A percentile compares a stretch with the other conserved stretches of the same genome.
Evolutionary conservation across 1,284 basidiomycete genomes (phyloP).

Genomic region (Naganishia sp.): DNA sequence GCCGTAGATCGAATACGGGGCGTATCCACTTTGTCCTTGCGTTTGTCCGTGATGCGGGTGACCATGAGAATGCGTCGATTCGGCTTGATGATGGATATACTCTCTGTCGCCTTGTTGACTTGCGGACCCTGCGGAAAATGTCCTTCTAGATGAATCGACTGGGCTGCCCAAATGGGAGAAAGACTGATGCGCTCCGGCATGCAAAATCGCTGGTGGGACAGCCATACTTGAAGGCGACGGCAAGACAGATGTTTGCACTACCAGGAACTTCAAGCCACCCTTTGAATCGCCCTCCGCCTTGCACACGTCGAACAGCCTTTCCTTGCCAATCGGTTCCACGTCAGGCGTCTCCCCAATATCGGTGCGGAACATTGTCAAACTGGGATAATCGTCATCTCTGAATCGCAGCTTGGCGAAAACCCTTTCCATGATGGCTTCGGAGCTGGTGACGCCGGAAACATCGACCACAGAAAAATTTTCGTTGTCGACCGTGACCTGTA

Average conservation of each 20-base stretch:
- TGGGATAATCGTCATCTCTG: slow-evolving; percentile 73
- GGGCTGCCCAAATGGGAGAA: slow-evolving; percentile 24
- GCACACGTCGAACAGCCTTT: slow-evolving; percentile 71
- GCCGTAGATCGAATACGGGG: not conserved
- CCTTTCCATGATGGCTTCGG: slow-evolving; percentile 75
- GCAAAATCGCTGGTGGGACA: slow-evolving; percentile 42
- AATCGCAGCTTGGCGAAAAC: slow-evolving; percentile 85
- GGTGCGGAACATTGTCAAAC: slow-evolving; percentile 78
- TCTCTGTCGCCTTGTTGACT: slow-evolving; percentile 21
- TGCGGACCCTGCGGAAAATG: slow-evolving; percentile 31
- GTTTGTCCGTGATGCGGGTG: not conserved
- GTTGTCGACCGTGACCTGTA: slow-evolving; percentile 72
- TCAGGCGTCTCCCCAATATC: slow-evolving; percentile 75
- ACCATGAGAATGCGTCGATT: not conserved
- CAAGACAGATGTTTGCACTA: slow-evolving; percentile 53
- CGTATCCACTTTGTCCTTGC: slow-evolving; percentile 5
- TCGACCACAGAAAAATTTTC: slow-evolving; percentile 77
- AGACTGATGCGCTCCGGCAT: slow-evolving; percentile 15
- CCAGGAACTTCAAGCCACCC: slow-evolving; percentile 77
- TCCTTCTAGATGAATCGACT: slow-evolving; percentile 32
- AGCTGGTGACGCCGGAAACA: slow-evolving; percentile 67
- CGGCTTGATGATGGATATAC: not conserved
- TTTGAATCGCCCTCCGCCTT: slow-evolving; percentile 68
- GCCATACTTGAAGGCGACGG: slow-evolving; percentile 43
- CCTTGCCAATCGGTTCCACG: slow-evolving; percentile 68